phyloP scores from a whole-genome alignment of 2,329 filamentous ascomycete genomes.

The Tolypocladium endophyticum region DNA sequence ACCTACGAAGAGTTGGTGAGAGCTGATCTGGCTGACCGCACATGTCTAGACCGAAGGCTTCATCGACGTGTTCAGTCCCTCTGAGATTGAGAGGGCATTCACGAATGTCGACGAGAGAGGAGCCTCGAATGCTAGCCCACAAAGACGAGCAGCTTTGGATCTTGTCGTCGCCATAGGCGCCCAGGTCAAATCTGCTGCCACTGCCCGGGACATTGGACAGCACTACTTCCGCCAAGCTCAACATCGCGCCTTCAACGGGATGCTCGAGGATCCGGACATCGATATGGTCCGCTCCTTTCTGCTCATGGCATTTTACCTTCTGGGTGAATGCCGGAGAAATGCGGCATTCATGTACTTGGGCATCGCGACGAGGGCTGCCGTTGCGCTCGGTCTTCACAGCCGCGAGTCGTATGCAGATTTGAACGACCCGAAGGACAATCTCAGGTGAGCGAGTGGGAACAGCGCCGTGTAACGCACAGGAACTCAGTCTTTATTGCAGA shows the following conservation, averaged over 20 bases:
- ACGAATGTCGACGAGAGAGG: not conserved
- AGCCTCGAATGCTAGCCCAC: not conserved
- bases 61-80: constrained; percentile 18
- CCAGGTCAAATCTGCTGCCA: constrained; percentile 25
- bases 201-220: constrained; percentile 18
- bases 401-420: constrained; percentile 17
- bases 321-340: constrained; percentile 47
- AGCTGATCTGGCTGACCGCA: not conserved
- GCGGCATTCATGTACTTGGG: constrained; percentile 55
- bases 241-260: constrained; percentile 34
- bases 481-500: constrained; percentile 7
- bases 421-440: constrained; percentile 6
- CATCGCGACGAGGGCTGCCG: constrained; percentile 45
- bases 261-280: constrained; percentile 42
- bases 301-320: constrained; percentile 49
- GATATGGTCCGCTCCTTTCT: constrained; percentile 41
- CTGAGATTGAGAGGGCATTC: constrained; percentile 16
- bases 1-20: not conserved
- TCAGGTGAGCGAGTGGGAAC: constrained; percentile 8
- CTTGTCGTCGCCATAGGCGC: constrained; percentile 42
- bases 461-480: fast-evolving
- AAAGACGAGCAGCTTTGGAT: constrained; percentile 14
- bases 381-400: constrained; percentile 44
- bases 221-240: constrained; percentile 37
- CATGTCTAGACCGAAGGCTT: constrained; percentile 20